These are phyloP conservation scores for Centrapalus pauciflorus DNA, from an alignment of 129 eudicot species.

Conservation along the genomic window DNA sequence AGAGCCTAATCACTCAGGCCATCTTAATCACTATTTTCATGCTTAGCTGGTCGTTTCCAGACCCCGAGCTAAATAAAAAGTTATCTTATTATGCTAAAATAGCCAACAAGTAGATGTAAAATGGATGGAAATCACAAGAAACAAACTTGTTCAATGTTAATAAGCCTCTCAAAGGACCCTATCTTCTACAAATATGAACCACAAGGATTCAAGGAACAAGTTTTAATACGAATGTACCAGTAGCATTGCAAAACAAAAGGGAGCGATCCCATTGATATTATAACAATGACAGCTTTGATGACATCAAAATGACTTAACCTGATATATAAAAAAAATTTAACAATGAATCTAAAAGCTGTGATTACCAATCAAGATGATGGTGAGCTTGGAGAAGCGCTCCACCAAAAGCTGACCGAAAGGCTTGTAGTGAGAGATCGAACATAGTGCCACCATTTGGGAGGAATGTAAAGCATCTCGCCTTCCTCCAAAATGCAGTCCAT, in stretches of 20 bases:
- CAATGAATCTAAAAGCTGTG: slow-evolving; percentile 17
- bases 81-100: not conserved
- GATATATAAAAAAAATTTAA: not conserved
- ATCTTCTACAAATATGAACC: not conserved
- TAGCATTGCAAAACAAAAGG: slow-evolving; percentile 26
- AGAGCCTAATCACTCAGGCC: not conserved
- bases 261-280: slow-evolving; percentile 13
- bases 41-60: not conserved
- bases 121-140: slow-evolving; percentile 9
- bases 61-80: not conserved
- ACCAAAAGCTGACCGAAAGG: slow-evolving; percentile 99
- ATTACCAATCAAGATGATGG: slow-evolving; percentile 24
- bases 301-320: slow-evolving; percentile 1
- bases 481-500: slow-evolving; percentile 89
- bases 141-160: slow-evolving; percentile 15
- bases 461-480: slow-evolving; percentile 99
- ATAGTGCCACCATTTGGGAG: slow-evolving; percentile 99
- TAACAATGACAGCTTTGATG: not conserved
- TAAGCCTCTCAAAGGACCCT: not conserved
- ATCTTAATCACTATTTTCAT: not conserved
- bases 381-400: slow-evolving; percentile 49
- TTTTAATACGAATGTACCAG: slow-evolving; percentile 13
- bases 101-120: not conserved
- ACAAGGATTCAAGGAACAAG: not conserved
- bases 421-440: slow-evolving; percentile 92